Conservation (phyloP, 2,329 filamentous ascomycete species). For the Xylariaceae sp. region DNA sequence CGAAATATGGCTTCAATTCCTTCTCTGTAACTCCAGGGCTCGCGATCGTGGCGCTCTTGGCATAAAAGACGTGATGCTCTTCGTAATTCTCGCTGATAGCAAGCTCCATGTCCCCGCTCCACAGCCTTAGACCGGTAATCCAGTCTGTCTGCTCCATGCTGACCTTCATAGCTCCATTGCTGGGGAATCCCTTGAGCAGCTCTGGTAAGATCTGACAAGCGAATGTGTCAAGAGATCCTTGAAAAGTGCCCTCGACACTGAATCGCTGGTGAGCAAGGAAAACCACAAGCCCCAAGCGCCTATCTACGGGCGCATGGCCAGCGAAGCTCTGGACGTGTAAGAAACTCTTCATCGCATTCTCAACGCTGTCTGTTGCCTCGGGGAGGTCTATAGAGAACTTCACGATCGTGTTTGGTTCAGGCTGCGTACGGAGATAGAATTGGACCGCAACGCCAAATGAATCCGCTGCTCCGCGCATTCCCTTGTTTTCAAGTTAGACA, state of each 20-base stretch:
- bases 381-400: constrained; percentile 31
- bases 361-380: constrained; percentile 13
- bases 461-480: constrained; percentile 40
- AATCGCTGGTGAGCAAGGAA: constrained; percentile 24
- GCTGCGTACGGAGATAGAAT: constrained; percentile 35
- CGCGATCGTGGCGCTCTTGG: constrained; percentile 34
- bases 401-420: constrained; percentile 35
- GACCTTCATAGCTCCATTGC: not conserved
- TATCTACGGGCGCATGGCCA: constrained; percentile 30
- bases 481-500: constrained; percentile 22
- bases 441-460: constrained; percentile 39
- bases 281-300: constrained; percentile 30
- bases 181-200: constrained; percentile 24
- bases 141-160: constrained; percentile 19
- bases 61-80: constrained; percentile 32
- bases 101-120: constrained; percentile 22
- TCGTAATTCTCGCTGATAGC: constrained; percentile 7
- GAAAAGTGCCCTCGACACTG: constrained; percentile 32
- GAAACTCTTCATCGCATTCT: constrained; percentile 22
- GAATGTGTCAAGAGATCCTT: constrained; percentile 28
- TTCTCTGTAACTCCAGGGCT: constrained; percentile 24
- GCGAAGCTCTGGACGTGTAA: constrained; percentile 33
- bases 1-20: constrained; percentile 26
- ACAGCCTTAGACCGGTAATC: constrained; percentile 19
- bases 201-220: constrained; percentile 24